These are phyloP conservation scores for Cymbopogon flexuosus DNA, from an alignment of 202 grass and related monocot species.

Conservation along the genomic window DNA sequence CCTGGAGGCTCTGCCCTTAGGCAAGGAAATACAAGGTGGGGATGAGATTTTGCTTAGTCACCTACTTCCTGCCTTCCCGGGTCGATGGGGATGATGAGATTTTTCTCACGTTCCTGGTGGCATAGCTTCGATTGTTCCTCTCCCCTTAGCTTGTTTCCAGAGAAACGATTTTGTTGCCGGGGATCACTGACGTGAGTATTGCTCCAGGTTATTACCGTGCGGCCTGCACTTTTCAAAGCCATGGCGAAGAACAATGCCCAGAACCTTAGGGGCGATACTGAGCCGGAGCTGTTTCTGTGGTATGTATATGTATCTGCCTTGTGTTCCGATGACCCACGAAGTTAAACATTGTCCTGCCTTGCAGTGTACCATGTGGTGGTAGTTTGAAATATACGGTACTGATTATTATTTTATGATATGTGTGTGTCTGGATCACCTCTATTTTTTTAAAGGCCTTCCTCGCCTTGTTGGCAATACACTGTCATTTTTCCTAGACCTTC, in stretches of 20 bases:
- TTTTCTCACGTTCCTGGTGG: neutral
- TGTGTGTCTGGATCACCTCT: too few relatives aligned
- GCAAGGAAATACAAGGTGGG: slow-evolving; percentile 82
- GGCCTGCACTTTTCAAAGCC: slow-evolving; percentile 67
- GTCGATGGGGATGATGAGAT: neutral
- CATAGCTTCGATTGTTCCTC: neutral
- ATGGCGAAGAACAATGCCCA: slow-evolving; percentile 43
- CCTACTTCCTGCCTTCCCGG: neutral
- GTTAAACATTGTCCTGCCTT: too few relatives aligned
- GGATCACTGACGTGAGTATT: neutral
- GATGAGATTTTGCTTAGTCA: too few relatives aligned
- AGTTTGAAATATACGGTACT: too few relatives aligned
- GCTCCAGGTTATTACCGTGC: slow-evolving; percentile 72
- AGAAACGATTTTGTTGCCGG: neutral
- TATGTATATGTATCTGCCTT: too few relatives aligned
- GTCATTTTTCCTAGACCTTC: neutral
- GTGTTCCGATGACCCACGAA: too few relatives aligned
- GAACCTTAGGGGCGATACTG: too few relatives aligned
- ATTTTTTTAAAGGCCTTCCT: too few relatives aligned
- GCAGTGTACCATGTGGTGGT: too few relatives aligned
- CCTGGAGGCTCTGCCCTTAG: slow-evolving; percentile 71
- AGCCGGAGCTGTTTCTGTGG: too few relatives aligned
- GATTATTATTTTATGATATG: too few relatives aligned
- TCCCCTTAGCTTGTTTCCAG: neutral
- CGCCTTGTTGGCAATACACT: neutral